Evolutionary conservation across 2,329 filamentous ascomycete species (phyloP), one percentile per base, ranked within the genome.

Genomic region (Cadophora luteo-olivacea): DNA sequence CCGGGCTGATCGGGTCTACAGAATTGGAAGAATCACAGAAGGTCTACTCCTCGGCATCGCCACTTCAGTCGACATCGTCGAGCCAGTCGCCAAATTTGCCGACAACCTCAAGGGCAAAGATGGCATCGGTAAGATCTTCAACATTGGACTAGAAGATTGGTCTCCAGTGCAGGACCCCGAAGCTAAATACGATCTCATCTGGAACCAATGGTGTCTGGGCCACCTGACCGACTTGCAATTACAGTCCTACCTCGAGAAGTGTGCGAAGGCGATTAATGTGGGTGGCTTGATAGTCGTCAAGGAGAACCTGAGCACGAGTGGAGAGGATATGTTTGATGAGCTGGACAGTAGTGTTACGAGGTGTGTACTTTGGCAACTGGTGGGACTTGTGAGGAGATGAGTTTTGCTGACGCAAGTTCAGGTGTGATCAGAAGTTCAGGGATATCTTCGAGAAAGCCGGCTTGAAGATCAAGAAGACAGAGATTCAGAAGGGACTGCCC

Each of bases 201-300:
- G 93, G 92, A 91, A 87, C 64, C 94, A 97, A 79, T 97, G 94
- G 94, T 97, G 94, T 79, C 80, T 95, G 8, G 91, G 92, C 29
- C 91, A 97, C 78, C 82, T 97, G 65, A 93, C 87, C 0, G 93
- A 97, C 77, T 80, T 80, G 8, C 89, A 97, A 78, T 78, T 97
- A 4, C 82, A 91, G 0, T 81, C 81, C 1, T 97, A 90, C 75
- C 80, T 97, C 19, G 74, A 81, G 66, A 83, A 87, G 32, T 92
- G 92, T 77, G 85, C 84, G 60, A 73, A 79, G 0, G 82, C 82
- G 0, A 74, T 91, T 25, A 86, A 84, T 63, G 75, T 89, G 19
- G 69, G 77, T 7, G 87, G 86, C 2, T 81, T 88, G 75, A 87
- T 95, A 19, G 84, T 94, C 9, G 83, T 94, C 66, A 96, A 96